Evolutionary conservation across 2,329 filamentous ascomycete genomes (phyloP).

Genomic region (Ophiostoma novo-ulmi): DNA sequence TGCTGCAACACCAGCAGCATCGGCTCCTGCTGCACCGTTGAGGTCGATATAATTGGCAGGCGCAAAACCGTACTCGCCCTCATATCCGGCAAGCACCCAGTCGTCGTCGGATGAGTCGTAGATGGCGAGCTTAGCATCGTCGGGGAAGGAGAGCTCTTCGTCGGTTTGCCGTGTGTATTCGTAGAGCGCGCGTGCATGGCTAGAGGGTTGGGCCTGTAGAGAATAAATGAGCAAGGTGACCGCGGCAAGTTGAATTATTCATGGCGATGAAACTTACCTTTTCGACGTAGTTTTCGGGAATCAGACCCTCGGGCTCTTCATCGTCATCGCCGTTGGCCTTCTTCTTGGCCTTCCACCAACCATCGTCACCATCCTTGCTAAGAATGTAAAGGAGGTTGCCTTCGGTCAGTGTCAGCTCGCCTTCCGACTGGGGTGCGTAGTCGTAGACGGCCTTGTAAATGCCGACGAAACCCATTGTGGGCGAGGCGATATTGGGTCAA

Average conservation of each 20-base stretch:
- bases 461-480: conserved; percentile 29
- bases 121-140: conserved; percentile 76
- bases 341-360: conserved; percentile 98
- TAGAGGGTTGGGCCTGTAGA: conserved; percentile 50
- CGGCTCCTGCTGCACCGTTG: conserved; percentile 39
- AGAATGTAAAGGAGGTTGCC: conserved; percentile 30
- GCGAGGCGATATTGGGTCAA: not conserved
- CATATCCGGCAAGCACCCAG: conserved; percentile 86
- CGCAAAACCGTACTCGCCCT: conserved; percentile 86
- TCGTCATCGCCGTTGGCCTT: conserved; percentile 77
- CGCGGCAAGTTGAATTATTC: not conserved
- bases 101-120: conserved; percentile 90
- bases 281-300: conserved; percentile 93
- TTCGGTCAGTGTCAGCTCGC: conserved; percentile 29
- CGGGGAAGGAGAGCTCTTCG: conserved; percentile 91
- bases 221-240: not conserved
- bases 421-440: conserved; percentile 30
- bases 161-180: conserved; percentile 97
- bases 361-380: conserved; percentile 62
- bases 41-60: conserved; percentile 90
- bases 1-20: conserved; percentile 27
- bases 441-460: conserved; percentile 30
- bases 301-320: conserved; percentile 81
- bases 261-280: conserved; percentile 55
- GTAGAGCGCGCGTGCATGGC: conserved; percentile 83